A percentile compares a stretch with the other conserved stretches of the same genome.
Conservation (phyloP, 768 basidiomycete species). For the Ephemerocybe angulata region DNA sequence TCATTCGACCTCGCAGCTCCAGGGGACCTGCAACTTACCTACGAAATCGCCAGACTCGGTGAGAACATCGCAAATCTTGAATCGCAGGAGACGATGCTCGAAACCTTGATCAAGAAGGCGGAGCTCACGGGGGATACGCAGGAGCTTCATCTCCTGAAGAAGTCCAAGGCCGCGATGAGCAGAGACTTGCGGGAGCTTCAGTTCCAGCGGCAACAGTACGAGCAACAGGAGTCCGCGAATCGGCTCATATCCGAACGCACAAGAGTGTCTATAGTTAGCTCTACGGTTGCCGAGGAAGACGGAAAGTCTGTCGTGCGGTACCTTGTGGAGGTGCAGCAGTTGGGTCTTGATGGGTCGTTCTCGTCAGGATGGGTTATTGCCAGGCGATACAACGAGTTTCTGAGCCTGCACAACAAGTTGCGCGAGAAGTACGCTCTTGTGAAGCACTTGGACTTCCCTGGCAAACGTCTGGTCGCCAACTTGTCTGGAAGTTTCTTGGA, state of each 20-base stretch:
- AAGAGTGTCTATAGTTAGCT: conserved; percentile 78
- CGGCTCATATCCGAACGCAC: conserved; percentile 82
- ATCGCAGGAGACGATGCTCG: conserved; percentile 78
- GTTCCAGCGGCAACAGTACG: conserved; percentile 91
- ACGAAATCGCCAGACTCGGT: conserved; percentile 77
- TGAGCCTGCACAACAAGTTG: conserved; percentile 81
- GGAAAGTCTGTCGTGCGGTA: conserved; percentile 92
- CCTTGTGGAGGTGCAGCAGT: conserved; percentile 87
- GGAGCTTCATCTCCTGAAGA: conserved; percentile 78
- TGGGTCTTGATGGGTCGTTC: conserved; percentile 73
- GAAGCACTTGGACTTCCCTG: conserved; percentile 81
- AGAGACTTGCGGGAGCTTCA: conserved; percentile 79
- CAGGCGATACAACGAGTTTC: conserved; percentile 92
- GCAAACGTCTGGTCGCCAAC: conserved; percentile 87
- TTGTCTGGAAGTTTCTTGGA: conserved; percentile 88
- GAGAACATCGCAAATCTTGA: conserved; percentile 75
- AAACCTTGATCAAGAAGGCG: conserved; percentile 88
- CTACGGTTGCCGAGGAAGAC: conserved; percentile 75
- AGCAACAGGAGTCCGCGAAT: conserved; percentile 92
- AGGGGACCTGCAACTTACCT: conserved; percentile 83
- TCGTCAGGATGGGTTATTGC: conserved; percentile 91
- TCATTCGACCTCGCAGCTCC: conserved; percentile 79
- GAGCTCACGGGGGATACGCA: conserved; percentile 88
- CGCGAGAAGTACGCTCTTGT: conserved; percentile 70
- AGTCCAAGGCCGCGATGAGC: conserved; percentile 76